Conservation (phyloP, 805 yeast genomes). For the Spathaspora gorwiae region DNA sequence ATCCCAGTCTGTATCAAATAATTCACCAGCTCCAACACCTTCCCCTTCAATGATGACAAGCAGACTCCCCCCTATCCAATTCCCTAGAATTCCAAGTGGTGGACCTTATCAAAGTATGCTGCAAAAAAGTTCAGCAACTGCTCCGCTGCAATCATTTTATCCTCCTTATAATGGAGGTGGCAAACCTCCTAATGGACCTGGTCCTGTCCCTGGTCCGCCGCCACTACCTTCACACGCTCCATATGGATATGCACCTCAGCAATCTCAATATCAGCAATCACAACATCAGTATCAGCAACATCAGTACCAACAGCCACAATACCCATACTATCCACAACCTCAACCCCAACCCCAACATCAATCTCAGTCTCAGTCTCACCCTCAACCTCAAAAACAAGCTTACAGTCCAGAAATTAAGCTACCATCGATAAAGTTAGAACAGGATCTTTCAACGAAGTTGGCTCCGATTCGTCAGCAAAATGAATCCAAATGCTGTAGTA, state of each 20-base stretch:
- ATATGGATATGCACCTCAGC: constrained; percentile 3
- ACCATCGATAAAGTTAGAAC: constrained; percentile 2
- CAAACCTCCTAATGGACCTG: constrained; percentile 38
- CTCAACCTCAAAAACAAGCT: not conserved
- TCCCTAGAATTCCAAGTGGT: not conserved
- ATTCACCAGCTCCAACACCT: constrained; percentile 6
- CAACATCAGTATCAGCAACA: not conserved
- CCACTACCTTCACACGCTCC: constrained; percentile 15
- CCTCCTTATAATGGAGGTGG: constrained; percentile 34
- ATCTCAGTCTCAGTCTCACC: not conserved
- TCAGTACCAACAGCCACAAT: not conserved
- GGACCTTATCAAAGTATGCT: not conserved
- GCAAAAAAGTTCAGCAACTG: not conserved
- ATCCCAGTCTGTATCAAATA: constrained; percentile 7
- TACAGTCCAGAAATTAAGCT: constrained; percentile 1
- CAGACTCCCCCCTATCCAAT: constrained; percentile 1
- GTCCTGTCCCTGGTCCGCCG: constrained; percentile 41
- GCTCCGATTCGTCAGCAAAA: not conserved
- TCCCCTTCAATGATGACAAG: not conserved
- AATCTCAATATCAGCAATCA: not conserved
- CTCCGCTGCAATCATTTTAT: constrained; percentile 8
- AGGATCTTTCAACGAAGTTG: too few relatives aligned
- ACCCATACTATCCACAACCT: not conserved
- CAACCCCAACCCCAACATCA: not conserved
- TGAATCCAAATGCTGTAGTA: not conserved